Conservation (phyloP, 441 rosid species). For the Breynia disticha region DNA sequence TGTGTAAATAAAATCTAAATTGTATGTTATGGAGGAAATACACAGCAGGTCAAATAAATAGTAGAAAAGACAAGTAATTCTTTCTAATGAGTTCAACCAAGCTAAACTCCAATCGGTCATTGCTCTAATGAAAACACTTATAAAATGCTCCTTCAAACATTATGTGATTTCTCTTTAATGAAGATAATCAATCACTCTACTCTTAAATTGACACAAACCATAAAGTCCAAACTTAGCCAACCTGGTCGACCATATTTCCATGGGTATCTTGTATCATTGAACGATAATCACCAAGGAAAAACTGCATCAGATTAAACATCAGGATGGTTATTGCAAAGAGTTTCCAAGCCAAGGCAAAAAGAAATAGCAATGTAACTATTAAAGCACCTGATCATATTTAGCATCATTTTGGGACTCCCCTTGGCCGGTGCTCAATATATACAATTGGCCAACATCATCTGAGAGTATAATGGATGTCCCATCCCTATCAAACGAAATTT, state of each 20-base stretch:
- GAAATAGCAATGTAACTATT: not conserved
- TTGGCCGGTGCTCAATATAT: constrained; percentile 88
- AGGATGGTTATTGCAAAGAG: constrained; percentile 7
- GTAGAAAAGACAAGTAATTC: not conserved
- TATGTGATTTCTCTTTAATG: too few relatives aligned
- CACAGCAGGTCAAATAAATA: not conserved
- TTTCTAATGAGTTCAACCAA: too few relatives aligned
- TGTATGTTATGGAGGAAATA: not conserved
- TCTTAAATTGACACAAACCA: too few relatives aligned
- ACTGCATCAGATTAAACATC: constrained; percentile 40
- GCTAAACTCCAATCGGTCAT: too few relatives aligned
- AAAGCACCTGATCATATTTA: constrained; percentile 91
- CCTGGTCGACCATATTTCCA: constrained; percentile 94
- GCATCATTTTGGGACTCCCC: constrained; percentile 98
- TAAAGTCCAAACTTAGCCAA: constrained; percentile 19
- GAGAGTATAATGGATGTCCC: constrained; percentile 98
- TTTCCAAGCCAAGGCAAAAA: constrained; percentile 4
- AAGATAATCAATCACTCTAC: too few relatives aligned
- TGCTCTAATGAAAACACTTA: too few relatives aligned
- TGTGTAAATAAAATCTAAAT: too few relatives aligned
- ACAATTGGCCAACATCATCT: constrained; percentile 98
- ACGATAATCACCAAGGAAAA: constrained; percentile 98
- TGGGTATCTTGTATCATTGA: constrained; percentile 70
- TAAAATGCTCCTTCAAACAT: too few relatives aligned
- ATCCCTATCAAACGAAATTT: constrained; percentile 50